Conservation (phyloP, 2,329 filamentous ascomycete species). For the Bipolaris sorokiniana region DNA sequence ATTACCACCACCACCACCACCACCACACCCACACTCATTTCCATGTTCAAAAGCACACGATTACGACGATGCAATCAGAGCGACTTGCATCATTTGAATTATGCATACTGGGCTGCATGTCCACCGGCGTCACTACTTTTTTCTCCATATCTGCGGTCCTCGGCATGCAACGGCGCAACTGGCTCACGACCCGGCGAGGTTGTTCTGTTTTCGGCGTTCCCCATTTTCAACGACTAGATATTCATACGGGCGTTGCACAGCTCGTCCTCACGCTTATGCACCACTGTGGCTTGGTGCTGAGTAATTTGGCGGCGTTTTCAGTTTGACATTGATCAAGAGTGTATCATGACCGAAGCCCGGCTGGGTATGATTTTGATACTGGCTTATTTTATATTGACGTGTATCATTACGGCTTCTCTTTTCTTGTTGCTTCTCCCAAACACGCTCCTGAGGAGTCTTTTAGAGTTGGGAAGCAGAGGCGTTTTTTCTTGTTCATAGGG, state of each 20-base stretch:
- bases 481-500: constrained; percentile 7
- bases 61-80: constrained; percentile 43
- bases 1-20: neutral
- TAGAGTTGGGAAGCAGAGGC: neutral
- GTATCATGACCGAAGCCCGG: constrained; percentile 28
- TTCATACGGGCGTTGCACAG: constrained; percentile 33
- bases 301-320: constrained; percentile 25
- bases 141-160: constrained; percentile 20
- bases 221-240: constrained; percentile 26
- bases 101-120: constrained; percentile 45
- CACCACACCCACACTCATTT: constrained; percentile 8
- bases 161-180: constrained; percentile 41
- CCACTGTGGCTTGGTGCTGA: constrained; percentile 18
- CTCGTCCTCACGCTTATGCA: constrained; percentile 4
- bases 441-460: neutral
- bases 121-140: constrained; percentile 39
- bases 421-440: constrained; percentile 13
- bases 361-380: constrained; percentile 20
- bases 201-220: constrained; percentile 21
- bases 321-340: constrained; percentile 22
- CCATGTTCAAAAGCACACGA: constrained; percentile 30
- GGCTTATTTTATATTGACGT: constrained; percentile 18
- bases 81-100: constrained; percentile 37
- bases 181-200: constrained; percentile 39
- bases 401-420: constrained; percentile 17